Evolutionary conservation across 352 stramenopile species (phyloP), one percentile per base, ranked within the genome.

Genomic region (Pythium vanterpoolii): DNA sequence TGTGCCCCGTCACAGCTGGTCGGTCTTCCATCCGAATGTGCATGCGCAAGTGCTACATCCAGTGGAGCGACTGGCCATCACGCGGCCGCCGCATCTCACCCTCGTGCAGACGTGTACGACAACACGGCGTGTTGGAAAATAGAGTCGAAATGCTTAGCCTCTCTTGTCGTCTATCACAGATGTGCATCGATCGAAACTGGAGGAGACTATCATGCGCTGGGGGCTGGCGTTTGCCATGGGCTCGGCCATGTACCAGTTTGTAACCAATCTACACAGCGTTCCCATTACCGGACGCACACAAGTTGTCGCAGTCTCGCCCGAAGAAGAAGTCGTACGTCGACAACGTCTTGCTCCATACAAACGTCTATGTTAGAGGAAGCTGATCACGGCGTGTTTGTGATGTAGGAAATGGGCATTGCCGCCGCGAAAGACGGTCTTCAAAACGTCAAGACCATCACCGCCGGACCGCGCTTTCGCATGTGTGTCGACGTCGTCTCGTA

Each of bases 181-280:
- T 63, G 75, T 79, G 16, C 69, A 66, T 55, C 74, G 63, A 42
- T 86, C 76, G 16, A 73, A 60, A 36, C 42, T 86, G n/a, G 69
- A 86, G 66, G 23, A 60, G 42, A 54, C 46, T 3, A 26, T 86
- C 26, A 68, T 82, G 63, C 60, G 74, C 18, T 82, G 70, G 72
- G 69, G 73, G 0, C 51, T 65, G 2, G 62, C 66, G 46, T 61
- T 86, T 31, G 76, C 62, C 5, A 66, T 87, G 43, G 63, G 67
- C 1, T 71, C 79, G 46, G 79, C 79, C 33, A 62, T 69, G 42
- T 86, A 86, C 48, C 79, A 89, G 64, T 89, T 89, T 55, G 42
- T 84, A 34, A 87, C 73, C 18, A 89, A 89, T 54, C 62, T 89
- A 52, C 77, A 86, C 68, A 83, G 65, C 14, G 77, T 89, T 23